phyloP scores from a whole-genome alignment of 2,329 filamentous ascomycete species.

The Fusarium newnesense region DNA sequence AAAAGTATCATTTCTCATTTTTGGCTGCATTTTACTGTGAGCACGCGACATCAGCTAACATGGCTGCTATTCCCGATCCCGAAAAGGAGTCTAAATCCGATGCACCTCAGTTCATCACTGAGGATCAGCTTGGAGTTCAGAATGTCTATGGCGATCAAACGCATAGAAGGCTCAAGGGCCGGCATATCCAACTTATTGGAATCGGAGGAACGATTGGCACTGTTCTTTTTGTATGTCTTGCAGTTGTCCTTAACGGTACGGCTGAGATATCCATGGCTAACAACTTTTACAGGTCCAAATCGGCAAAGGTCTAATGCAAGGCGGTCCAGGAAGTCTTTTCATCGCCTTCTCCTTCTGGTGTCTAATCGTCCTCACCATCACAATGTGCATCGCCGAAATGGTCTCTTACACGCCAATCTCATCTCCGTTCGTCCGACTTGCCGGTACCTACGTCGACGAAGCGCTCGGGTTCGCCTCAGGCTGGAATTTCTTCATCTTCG shows the following conservation, averaged over 20 bases:
- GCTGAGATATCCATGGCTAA: neutral
- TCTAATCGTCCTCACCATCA: conserved; percentile 68
- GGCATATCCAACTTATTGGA: conserved; percentile 69
- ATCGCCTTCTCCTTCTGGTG: conserved; percentile 71
- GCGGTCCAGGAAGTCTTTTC: conserved; percentile 68
- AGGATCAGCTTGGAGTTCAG: neutral
- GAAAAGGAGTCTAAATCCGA: conserved; percentile 35
- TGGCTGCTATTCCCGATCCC: conserved; percentile 35
- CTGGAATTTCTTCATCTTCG: conserved; percentile 80
- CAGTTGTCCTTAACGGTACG: neutral
- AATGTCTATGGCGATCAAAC: conserved; percentile 46
- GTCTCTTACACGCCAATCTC: conserved; percentile 81
- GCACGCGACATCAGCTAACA: neutral
- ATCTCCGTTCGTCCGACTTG: conserved; percentile 82
- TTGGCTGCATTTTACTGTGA: neutral
- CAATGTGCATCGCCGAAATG: conserved; percentile 76
- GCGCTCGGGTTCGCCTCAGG: conserved; percentile 78
- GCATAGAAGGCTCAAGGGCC: conserved; percentile 63
- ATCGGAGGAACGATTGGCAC: conserved; percentile 75
- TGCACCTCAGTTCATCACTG: neutral
- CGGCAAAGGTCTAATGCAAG: conserved; percentile 66
- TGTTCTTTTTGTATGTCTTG: conserved; percentile 60
- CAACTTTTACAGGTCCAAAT: conserved; percentile 58
- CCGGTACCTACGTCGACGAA: conserved; percentile 79
- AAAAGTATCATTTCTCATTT: neutral